These are phyloP conservation scores for Fabrea salina DNA, from an alignment of 169 alveolate genomes.

Conservation along the genomic window DNA sequence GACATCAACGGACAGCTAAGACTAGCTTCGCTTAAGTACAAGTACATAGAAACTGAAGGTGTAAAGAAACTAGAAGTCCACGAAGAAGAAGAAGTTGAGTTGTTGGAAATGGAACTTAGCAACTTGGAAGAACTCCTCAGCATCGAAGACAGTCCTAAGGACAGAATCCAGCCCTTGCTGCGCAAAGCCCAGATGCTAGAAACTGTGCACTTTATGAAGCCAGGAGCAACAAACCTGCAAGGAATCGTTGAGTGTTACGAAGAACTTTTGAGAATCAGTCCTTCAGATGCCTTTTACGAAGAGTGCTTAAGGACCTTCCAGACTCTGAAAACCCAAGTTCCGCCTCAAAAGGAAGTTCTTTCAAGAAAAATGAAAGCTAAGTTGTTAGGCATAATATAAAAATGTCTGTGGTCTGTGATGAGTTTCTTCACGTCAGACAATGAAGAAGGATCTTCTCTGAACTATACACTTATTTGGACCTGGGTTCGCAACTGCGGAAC, in stretches of 20 bases:
- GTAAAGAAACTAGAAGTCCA: conserved; percentile 6
- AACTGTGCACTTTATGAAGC: neutral
- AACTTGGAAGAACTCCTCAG: conserved; percentile 37
- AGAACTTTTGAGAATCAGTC: neutral
- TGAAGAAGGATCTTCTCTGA: too few species aligned
- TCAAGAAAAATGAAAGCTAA: neutral
- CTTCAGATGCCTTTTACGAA: neutral
- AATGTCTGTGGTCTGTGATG: too few species aligned
- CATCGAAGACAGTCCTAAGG: conserved; percentile 36
- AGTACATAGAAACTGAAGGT: neutral
- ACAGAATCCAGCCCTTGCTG: neutral
- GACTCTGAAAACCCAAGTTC: neutral
- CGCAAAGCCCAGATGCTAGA: conserved; percentile 15
- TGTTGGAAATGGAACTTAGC: conserved; percentile 32
- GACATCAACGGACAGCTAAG: conserved; percentile 11
- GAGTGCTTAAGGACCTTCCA: neutral
- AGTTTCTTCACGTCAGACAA: too few species aligned
- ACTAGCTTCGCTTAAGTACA: neutral
- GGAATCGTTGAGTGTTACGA: neutral
- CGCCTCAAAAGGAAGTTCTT: neutral
- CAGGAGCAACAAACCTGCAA: neutral
- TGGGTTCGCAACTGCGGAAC: too few species aligned
- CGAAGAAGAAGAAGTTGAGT: conserved; percentile 18
- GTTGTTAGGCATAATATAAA: neutral
- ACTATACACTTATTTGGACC: too few species aligned